Evolutionary conservation across 306 rosid species (phyloP).

Genomic region (Prinsepia uniflora): DNA sequence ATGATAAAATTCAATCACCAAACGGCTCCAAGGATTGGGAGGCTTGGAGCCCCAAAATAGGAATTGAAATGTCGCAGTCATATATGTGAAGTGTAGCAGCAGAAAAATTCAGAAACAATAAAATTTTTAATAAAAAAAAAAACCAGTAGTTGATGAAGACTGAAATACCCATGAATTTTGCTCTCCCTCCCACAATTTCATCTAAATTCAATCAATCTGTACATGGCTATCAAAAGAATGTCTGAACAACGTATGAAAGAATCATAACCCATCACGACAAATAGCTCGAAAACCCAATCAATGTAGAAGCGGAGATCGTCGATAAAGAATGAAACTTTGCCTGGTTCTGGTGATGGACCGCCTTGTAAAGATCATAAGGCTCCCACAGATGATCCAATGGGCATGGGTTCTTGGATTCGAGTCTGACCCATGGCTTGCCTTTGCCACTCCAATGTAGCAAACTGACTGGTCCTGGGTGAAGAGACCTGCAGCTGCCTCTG

Average conservation of each 20-base stretch:
- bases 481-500: conserved; percentile 68
- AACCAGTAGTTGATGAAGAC: background rate
- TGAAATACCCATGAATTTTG: conserved; percentile 10
- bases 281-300: conserved; percentile 51
- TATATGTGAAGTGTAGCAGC: conserved; percentile 1
- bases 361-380: conserved; percentile 79
- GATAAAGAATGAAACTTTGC: conserved; percentile 16
- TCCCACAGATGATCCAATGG: conserved; percentile 77
- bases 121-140: background rate
- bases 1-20: conserved; percentile 27
- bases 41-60: conserved; percentile 20
- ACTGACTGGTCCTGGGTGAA: conserved; percentile 93
- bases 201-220: conserved; percentile 38
- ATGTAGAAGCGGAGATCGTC: conserved; percentile 33
- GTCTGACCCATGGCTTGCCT: conserved; percentile 96
- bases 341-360: background rate
- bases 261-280: conserved; percentile 31
- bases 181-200: background rate
- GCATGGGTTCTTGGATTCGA: conserved; percentile 65
- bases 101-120: conserved; percentile 3
- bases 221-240: conserved; percentile 52
- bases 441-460: conserved; percentile 96
- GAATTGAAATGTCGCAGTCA: conserved; percentile 29
- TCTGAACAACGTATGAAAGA: conserved; percentile 37
- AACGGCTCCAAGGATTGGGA: conserved; percentile 38